Base-by-base conservation (phyloP, 1,284 basidiomycete species). In the Puccinia hordei region DNA sequence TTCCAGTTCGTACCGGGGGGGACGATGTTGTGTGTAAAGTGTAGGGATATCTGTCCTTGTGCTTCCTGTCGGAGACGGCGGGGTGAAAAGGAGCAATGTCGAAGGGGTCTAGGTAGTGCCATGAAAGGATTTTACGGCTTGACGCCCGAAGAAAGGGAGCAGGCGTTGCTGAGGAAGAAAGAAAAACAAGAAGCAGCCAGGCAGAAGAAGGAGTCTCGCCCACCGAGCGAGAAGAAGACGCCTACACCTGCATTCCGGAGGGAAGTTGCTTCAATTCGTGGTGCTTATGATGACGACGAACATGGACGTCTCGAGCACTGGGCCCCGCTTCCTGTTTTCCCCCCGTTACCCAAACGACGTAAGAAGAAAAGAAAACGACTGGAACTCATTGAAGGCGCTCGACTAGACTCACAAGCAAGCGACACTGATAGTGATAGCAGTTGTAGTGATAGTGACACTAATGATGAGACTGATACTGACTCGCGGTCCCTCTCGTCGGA, bases 1-100 rank as follows among this genome's bases (percentile, higher is more conserved):
- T 80, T 80, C 44, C 30, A 73, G 30, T 80, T 80, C 35, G 77
- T 80, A 59, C 77, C 77, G 33, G 77, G 77, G 51, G 77, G 77
- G 10, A 71, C 35, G 35, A 80, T 80, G 68, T 38, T 73, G 38
- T 80, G 77, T 65, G 68, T 80, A n/a, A 71, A 72, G 33, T 80
- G 77, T 46, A 51, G 77, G 27, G 55, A 72, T 33, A 68, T 80
- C 13, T 80, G 77, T 38, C 77, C 77, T 35, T 80, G 77, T 65
- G 77, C 68, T 22, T 72, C 77, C 13, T 80, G 77, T 72, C 53
- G 77, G 35, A 61, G 77, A 35, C 61, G 57, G 33, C 53, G 77
- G 9, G 77, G 77, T 33, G 68, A 80, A 55, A 71, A 72, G 33
- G 76, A 79, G 38, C 51, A 79, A 30, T 71, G 66, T 22, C 41